Percentiles rank a stretch among this genome's conserved stretches.
These are phyloP conservation scores for Diaporthe vexans DNA, from an alignment of 2,329 filamentous ascomycete species.

Conservation along the genomic window DNA sequence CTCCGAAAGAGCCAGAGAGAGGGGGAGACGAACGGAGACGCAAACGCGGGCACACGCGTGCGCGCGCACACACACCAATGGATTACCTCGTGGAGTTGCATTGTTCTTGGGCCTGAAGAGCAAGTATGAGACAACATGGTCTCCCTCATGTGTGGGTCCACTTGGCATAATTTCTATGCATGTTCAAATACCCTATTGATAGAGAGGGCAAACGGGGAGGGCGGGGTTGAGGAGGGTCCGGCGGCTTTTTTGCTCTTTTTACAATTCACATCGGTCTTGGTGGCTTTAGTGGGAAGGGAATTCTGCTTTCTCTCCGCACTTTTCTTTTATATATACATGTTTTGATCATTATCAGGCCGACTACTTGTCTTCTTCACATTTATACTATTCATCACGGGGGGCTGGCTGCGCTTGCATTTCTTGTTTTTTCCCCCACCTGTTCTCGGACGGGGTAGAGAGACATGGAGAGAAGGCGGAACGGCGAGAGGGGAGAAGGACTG, in stretches of 20 bases:
- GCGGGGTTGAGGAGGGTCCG: conserved; percentile 17
- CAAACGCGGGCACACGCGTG: conserved; percentile 7
- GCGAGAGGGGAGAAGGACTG: not conserved
- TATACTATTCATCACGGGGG: not conserved
- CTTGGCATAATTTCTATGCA: conserved; percentile 39
- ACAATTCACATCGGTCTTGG: not conserved
- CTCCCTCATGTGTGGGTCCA: conserved; percentile 12
- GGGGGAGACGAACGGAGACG: not conserved
- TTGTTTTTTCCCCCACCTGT: not conserved
- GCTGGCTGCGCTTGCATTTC: conserved; percentile 25
- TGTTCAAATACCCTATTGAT: conserved; percentile 42
- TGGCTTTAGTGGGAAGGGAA: not conserved
- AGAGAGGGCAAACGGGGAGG: conserved; percentile 37
- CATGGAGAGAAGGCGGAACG: not conserved
- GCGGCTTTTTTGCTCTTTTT: conserved; percentile 28
- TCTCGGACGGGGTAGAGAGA: not conserved
- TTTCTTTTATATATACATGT: conserved; percentile 4
- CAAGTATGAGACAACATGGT: conserved; percentile 7
- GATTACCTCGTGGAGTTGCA: conserved; percentile 30
- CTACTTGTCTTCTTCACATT: not conserved
- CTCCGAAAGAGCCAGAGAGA: not conserved
- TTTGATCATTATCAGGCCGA: conserved; percentile 28
- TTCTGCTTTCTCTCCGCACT: not conserved
- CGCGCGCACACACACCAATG: conserved; percentile 7
- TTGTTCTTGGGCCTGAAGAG: conserved; percentile 20